Evolutionary conservation across 495 filamentous ascomycete species (phyloP), one percentile per base, ranked within the genome.

Genomic region (Clavariopsis aquatica): DNA sequence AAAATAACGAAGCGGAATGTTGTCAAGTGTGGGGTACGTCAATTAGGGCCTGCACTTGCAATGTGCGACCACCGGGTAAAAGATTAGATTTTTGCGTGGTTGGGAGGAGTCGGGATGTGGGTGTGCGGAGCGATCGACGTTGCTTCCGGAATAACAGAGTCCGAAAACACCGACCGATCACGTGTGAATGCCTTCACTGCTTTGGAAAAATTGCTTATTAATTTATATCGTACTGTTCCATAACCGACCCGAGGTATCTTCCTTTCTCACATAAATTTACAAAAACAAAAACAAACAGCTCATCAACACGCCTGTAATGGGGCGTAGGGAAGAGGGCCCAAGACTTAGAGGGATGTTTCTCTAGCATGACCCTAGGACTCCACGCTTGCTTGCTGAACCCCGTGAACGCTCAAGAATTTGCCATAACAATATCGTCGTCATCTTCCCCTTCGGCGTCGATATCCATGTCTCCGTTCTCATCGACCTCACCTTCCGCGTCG

Each of bases 371-470:
- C 38, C 13, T 15, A 12, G 31, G 12, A 43, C 13, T 43, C 38
- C 12, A 43, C 38, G 15, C 38, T 10, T 43, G n/a, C 38, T 43
- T 43, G 38, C 15, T 10, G 12, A 8, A 17, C 6, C n/a, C 10
- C 7, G 34, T 12, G 10, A 1, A 56, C 19, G 5, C 27, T 57
- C 45, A 62, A 0, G 52, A 41, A 28, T 57, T 36, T n/a, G 1
- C 43, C 52, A 67, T 67, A 24, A 58, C 17, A 47, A 58, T 23
- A 46, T 67, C 57, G 17, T 68, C 67, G 36, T 66, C 69, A n/a
- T 68, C 60, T 52, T 68, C 69, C 9, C 65, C 69, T 49, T 70
- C 70, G 0, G 55, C 70, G 20, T 70, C 69, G 43, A 52, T 52
- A 27, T 72, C 66, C 46, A 54, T 59, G 1, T 69, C 70, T n/a